Base-by-base conservation (phyloP, 1,284 basidiomycete species). In the Xerocomus nothofagi region DNA sequence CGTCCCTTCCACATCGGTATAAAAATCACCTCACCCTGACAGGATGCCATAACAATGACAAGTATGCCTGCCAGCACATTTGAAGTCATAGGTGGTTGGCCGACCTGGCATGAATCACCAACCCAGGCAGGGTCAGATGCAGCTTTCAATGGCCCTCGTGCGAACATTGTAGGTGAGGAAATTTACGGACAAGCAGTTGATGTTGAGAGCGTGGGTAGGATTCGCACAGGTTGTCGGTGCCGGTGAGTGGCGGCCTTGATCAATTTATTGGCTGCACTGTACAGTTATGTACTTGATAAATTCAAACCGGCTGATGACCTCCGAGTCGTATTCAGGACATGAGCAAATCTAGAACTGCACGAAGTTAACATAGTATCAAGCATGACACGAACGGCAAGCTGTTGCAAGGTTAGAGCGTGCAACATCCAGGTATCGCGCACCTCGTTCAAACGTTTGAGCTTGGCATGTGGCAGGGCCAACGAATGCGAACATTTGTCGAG, bases 181-280 rank as follows among this genome's bases (percentile, higher is more conserved):
- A 18, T n/a, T 17, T 34, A 29, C 27, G 37, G 21, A 21, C 33
- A 27, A 39, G n/a, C n/a, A 26, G 45, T 20, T 21, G 31, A 27
- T n/a, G n/a, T 47, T 27, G 26, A 27, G 9, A 26, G 55, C 34
- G 56, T 58, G 56, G 45, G 45, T 58, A 14, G 34, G 24, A 31
- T 39, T 60, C 56, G 40, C 55, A 54, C 44, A 26, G 24, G 10
- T 38, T 39, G 33, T 33, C 32, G 15, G 15, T 11, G 15, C 18
- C n/a, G n/a, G 27, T 24, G 39, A 32, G 15, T 36, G 8, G 10
- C 9, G 18, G 8, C 6, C 18, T n/a, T 34, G 27, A 20, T 20
- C 14, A 6, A n/a, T 20, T 34, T 29, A n/a, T 23, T 37, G 8
- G 18, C 34, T 42, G 40, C 5, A 12, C 6, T 8, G 12, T 24